phyloP scores from a whole-genome alignment of 768 basidiomycete genomes.

The Cystoderma amianthinum region DNA sequence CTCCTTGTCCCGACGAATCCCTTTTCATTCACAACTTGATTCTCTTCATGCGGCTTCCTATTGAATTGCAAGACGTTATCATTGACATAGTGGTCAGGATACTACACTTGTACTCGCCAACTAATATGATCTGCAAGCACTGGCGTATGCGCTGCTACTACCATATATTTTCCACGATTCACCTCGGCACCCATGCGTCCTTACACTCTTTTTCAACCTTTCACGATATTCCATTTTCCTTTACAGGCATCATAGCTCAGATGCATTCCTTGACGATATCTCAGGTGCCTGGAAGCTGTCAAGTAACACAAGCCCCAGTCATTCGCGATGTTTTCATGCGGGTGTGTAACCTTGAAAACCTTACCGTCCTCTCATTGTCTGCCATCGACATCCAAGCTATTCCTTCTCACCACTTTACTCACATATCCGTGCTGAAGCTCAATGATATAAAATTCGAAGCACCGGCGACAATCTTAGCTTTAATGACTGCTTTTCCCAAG shows the following conservation, averaged over 20 bases:
- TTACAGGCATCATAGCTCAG: slow-evolving; percentile 10
- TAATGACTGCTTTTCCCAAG: background rate
- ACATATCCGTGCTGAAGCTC: background rate
- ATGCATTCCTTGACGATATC: slow-evolving; percentile 5
- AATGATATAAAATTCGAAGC: background rate
- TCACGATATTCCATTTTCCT: slow-evolving; percentile 11
- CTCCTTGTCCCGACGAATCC: too few species aligned
- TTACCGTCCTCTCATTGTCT: background rate
- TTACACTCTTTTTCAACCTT: slow-evolving; percentile 9
- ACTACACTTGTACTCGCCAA: slow-evolving; percentile 6
- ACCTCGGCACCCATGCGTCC: slow-evolving; percentile 8
- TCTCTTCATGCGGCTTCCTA: slow-evolving; percentile 11
- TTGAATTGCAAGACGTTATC: slow-evolving; percentile 15
- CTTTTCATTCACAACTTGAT: too few species aligned
- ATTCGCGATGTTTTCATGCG: background rate
- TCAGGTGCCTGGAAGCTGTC: background rate
- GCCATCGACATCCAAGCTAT: background rate
- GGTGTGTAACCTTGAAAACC: background rate
- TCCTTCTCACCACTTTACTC: background rate
- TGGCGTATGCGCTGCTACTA: slow-evolving; percentile 16
- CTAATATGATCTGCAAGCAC: slow-evolving; percentile 12
- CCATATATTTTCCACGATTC: slow-evolving; percentile 11
- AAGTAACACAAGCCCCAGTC: background rate
- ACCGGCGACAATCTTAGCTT: background rate
- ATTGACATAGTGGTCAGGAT: slow-evolving; percentile 12